Evolutionary conservation across 2,329 filamentous ascomycete species (phyloP), one percentile per base, ranked within the genome.

Genomic region (Magnaporthiopsis incrustans): DNA sequence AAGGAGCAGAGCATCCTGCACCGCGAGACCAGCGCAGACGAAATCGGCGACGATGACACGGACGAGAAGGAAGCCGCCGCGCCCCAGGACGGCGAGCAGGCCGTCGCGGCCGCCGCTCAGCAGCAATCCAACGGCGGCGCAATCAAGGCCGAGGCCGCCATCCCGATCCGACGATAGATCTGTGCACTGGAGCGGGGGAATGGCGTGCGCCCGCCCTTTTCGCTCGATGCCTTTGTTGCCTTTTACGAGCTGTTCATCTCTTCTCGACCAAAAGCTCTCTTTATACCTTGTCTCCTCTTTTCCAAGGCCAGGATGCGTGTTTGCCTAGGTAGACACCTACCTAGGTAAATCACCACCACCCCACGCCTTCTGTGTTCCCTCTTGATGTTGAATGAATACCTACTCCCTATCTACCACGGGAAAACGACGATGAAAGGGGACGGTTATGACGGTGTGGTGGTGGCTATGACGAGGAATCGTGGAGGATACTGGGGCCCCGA

Each of bases 1-100:
- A 97, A 97, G 80, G 94, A 97, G 80, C 88, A 86, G 76, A 96
- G 90, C 78, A 92, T 91, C 74, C 80, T 97, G 73, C 87, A 96
- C 74, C 85, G 90, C 67, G 90, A 92, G 77, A 92, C 90, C 8
- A 96, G 87, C 73, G 85, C 78, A 63, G 87, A 90, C 65, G 80
- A 86, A 58, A 64, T 71, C 4, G 73, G 72, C 18, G 67, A 69
- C 4, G 73, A 73, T 15, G 67, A 69, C 33, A 12, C 33, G 11
- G 35, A 12, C 58, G 63, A 64, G 60, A 63, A 65, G 27, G 66
- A 63, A 27, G 62, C 61, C 30, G 65, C 61, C 27, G 62, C 56
- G 18, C 60, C 50, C 27, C 58, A 59, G 26, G 59, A 32, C 18
- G 30, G 63, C 62, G 30, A 60, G 59, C 58, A 33, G 18, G 57